Evolutionary conservation across 306 rosid genomes (phyloP).

Genomic region (Calophaca sinica): DNA sequence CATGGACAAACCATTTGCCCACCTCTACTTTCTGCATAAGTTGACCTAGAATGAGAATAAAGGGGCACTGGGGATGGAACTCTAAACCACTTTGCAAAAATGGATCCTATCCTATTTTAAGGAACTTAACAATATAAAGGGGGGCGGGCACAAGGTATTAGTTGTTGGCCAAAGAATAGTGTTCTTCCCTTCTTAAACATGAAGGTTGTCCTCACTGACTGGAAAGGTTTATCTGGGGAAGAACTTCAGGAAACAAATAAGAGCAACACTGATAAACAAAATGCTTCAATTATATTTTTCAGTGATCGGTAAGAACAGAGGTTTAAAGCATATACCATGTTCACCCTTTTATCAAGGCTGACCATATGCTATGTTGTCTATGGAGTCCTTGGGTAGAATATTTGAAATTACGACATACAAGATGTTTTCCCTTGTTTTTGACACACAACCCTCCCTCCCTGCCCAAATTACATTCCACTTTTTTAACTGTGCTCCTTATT

Average conservation of each 20-base stretch:
- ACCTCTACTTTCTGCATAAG: background rate
- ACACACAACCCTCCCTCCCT: background rate
- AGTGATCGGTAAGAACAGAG: slow-evolving; percentile 1
- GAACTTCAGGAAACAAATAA: background rate
- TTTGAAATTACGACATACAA: slow-evolving; percentile 6
- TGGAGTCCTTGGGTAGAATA: slow-evolving; percentile 14
- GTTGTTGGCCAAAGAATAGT: slow-evolving; percentile 1
- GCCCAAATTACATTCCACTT: background rate
- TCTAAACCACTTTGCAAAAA: slow-evolving; percentile 8
- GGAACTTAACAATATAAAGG: background rate
- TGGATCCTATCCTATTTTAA: background rate
- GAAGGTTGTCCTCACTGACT: background rate
- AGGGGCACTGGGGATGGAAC: background rate
- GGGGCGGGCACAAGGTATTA: background rate
- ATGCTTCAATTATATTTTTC: slow-evolving; percentile 22
- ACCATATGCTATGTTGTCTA: background rate
- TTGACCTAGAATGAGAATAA: slow-evolving; percentile 23
- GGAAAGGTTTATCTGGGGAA: background rate
- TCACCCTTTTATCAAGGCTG: background rate
- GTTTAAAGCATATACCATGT: slow-evolving; percentile 7
- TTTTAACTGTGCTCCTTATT: slow-evolving; percentile 45
- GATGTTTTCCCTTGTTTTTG: background rate
- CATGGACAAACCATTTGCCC: background rate
- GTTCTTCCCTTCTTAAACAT: background rate
- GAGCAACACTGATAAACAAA: slow-evolving; percentile 20